Base-by-base conservation (phyloP, 257 asterid genomes). In the Lantana camara region DNA sequence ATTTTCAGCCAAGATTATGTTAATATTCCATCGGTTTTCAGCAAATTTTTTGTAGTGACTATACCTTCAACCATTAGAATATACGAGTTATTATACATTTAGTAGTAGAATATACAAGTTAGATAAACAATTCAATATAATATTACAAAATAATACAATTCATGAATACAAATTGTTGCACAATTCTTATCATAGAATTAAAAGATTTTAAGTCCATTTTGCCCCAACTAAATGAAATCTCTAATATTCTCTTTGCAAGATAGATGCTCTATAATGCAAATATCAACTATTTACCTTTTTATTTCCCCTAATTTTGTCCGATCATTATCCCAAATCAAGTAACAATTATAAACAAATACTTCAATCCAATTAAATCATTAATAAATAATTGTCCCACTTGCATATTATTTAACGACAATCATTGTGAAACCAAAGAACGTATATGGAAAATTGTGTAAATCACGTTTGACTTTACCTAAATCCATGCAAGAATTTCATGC, bases 401-500 rank as follows among this genome's bases (percentile, higher is more conserved):
- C 35, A 15, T 51, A 30, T 69, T 67, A 61, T 64, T 56, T 63
- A 66, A 40, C 4, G n/a, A 17, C 27, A 74, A 71, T 71, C 58
- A 73, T 69, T 65, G 72, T 65, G 66, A 74, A 68, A 15, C 60
- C 55, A 35, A 42, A 9, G 69, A 68, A 60, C 54, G 63, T 55
- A 57, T 66, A 42, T 72, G 14, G 42, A 64, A 72, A 75, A 27
- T 56, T 41, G 69, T 55, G 75, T 66, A 29, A 60, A 75, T 63
- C 55, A 69, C 37, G 71, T 80, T 80, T 80, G 82, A 79, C 85
- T 66, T 67, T 52, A 61, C 69, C 72, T 8, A 64, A 60, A 50
- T 38, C 77, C 84, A 69, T 75, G 81, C 81, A 75, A 50, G 75
- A 67, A 67, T 64, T 78, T 71, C 67, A 79, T 64, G 73, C 71